phyloP scores from a whole-genome alignment of 2,329 filamentous ascomycete genomes.

The Colletotrichum karsti region DNA sequence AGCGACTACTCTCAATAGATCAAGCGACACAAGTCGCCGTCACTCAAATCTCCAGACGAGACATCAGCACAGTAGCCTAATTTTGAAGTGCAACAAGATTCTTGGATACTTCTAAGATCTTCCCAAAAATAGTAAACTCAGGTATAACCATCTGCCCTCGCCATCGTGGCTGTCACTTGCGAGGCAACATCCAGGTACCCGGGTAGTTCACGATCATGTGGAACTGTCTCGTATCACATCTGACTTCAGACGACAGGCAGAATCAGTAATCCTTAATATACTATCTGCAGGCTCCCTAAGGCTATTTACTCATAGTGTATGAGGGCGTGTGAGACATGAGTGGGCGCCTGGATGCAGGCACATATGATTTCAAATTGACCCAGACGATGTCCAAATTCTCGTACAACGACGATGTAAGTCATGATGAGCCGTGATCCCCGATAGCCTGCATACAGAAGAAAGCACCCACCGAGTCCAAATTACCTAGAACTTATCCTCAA shows the following conservation, averaged over 20 bases:
- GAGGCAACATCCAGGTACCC: background rate
- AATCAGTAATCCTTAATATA: background rate
- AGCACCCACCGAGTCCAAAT: background rate
- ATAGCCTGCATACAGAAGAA: background rate
- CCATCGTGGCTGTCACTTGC: background rate
- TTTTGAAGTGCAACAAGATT: background rate
- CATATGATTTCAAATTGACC: background rate
- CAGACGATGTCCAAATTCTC: background rate
- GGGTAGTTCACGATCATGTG: constrained; percentile 1
- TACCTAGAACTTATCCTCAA: background rate
- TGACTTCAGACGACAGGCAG: background rate
- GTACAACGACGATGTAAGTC: background rate
- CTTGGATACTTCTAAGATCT: background rate
- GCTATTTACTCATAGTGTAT: background rate
- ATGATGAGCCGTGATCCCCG: background rate
- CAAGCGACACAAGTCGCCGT: no score
- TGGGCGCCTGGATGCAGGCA: background rate
- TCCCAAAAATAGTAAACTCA: background rate
- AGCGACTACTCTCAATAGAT: no score
- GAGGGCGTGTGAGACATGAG: background rate
- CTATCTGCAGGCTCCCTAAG: background rate
- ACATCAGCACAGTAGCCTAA: background rate
- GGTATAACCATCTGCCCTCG: background rate
- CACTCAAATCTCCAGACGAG: no score
- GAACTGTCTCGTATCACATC: background rate